Evolutionary conservation across 306 rosid genomes (phyloP).

Genomic region (Cucumis melo): DNA sequence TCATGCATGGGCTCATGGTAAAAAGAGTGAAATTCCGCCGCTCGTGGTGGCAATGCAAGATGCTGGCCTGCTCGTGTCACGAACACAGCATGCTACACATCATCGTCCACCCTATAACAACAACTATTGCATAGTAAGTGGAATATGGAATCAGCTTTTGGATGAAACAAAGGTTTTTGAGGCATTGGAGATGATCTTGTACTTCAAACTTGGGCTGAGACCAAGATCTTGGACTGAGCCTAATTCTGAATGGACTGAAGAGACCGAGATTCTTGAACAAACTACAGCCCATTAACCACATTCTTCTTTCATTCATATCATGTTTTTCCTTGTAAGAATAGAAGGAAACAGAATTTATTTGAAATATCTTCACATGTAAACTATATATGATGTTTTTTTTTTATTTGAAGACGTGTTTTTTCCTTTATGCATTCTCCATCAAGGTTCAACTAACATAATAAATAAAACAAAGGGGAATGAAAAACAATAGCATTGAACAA

Average conservation of each 20-base stretch:
- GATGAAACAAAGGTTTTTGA: conserved; percentile 52
- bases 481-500: background rate
- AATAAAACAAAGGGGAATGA: background rate
- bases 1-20: conserved; percentile 92
- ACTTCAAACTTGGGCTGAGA: conserved; percentile 41
- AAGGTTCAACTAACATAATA: background rate
- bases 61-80: conserved; percentile 50
- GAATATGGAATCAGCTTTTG: conserved; percentile 69
- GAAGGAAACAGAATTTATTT: background rate
- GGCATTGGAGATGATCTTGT: conserved; percentile 65
- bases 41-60: conserved; percentile 56
- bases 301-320: background rate
- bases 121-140: conserved; percentile 88
- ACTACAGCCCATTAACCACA: background rate
- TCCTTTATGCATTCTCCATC: background rate
- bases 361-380: background rate
- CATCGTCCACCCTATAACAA: conserved; percentile 69
- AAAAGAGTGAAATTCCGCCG: conserved; percentile 54
- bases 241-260: conserved; percentile 59
- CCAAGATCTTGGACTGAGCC: conserved; percentile 89
- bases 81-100: conserved; percentile 54
- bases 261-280: conserved; percentile 13
- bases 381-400: background rate
- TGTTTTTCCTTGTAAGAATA: background rate
- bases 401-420: background rate